Base-by-base conservation (phyloP, 257 asterid species). In the Anisodus acutangulus region DNA sequence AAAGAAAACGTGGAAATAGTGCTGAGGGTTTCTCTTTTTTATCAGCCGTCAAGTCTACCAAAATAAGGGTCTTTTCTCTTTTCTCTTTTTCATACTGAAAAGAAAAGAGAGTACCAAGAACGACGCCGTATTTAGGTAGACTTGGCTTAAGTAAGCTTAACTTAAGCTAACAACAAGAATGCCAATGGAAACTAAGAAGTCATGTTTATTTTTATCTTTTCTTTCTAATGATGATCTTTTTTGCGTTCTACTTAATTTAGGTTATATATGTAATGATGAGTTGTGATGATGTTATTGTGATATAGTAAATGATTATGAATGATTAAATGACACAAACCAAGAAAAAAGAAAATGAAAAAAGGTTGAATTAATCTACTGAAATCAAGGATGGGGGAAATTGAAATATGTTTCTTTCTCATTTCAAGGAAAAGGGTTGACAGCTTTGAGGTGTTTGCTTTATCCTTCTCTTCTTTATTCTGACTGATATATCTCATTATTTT, bases 71-170 rank as follows among this genome's bases (percentile, higher is more conserved):
- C 5, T 60, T 22, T 22, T 16, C 6, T 13, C 1, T 58, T 58
- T 16, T 0, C 16, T 6, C 26, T 58, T 16, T 58, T 5, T 58
- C 63, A 58, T 0, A 16, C 4, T 3, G 4, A 41, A 41, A 49
- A 49, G 9, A 6, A 49, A 43, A 69, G 26, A 63, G 62, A 54
- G 82, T 80, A 84, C 62, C 88, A 79, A 85, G 19, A 10, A 87
- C 90, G 92, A 83, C 90, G 85, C 88, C 92, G 91, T 90, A 92
- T 89, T 90, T 87, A 79, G 87, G 92, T 91, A 88, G 92, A 92
- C 94, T 88, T 91, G 91, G 85, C 72, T 85, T 58, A 63, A 84
- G 35, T 78, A 69, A 84, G 85, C 82, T 87, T 85, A 83, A 66
- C 86, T 82, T 82, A 49, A 85, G 90, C 89, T 87, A 87, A 83